phyloP scores from a whole-genome alignment of 2,329 filamentous ascomycete species.

The Teratosphaeria nubilosa region DNA sequence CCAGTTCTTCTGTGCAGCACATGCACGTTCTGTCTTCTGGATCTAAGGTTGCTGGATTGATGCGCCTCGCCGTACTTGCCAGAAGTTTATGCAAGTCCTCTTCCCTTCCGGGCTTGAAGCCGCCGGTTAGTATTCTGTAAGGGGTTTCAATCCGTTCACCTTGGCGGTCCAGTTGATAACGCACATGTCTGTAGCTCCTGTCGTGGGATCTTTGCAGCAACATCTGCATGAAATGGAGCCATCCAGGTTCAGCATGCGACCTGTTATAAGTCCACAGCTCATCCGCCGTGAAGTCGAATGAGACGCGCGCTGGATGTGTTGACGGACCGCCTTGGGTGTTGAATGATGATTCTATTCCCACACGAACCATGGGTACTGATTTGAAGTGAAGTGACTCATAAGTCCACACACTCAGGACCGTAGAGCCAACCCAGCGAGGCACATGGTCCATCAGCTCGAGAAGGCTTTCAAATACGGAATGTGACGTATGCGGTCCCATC shows the following conservation, averaged over 20 bases:
- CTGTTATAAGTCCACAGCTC: neutral
- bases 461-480: neutral
- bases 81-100: neutral
- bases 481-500: neutral
- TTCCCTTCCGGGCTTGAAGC: neutral
- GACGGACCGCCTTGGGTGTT: too few species aligned
- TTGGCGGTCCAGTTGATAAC: neutral
- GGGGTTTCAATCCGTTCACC: neutral
- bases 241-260: neutral
- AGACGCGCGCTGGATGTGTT: too few species aligned
- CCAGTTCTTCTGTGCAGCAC: too few species aligned
- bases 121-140: neutral
- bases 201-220: neutral
- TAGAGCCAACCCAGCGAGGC: neutral
- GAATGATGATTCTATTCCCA: too few species aligned
- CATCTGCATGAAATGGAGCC: neutral
- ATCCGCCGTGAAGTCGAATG: too few species aligned
- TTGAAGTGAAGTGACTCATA: too few species aligned
- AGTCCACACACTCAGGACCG: too few species aligned
- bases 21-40: too few species aligned
- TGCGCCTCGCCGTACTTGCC: neutral
- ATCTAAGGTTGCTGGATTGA: too few species aligned
- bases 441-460: neutral
- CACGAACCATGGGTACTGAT: too few species aligned
- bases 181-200: neutral